phyloP scores from a whole-genome alignment of 805 yeast species.

The Ogataea trehaloabstinens region DNA sequence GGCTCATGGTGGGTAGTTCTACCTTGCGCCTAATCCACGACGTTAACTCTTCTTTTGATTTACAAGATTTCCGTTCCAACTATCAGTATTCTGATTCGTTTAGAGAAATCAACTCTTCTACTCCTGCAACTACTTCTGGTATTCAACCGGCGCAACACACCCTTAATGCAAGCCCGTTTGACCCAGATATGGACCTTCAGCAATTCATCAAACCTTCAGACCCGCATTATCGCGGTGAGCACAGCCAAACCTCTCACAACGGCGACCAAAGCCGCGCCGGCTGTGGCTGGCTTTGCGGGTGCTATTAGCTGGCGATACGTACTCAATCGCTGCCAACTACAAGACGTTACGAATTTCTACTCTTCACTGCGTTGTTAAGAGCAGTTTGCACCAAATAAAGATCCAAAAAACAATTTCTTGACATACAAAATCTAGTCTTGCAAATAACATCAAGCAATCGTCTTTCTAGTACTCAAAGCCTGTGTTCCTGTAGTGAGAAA shows the following conservation, averaged over 20 bases:
- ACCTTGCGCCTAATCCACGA: conserved; percentile 17
- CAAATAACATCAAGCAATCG: neutral
- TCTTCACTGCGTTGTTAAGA: too few relatives aligned
- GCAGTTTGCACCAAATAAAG: too few relatives aligned
- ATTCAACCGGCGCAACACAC: neutral
- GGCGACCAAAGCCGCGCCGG: neutral
- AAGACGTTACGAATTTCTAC: too few relatives aligned
- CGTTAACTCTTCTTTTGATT: conserved; percentile 17
- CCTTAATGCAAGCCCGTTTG: conserved; percentile 14
- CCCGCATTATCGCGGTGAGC: neutral
- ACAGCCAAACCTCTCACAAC: neutral
- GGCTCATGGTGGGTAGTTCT: conserved; percentile 11
- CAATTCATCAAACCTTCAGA: conserved; percentile 7
- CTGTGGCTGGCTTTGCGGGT: conserved; percentile 14
- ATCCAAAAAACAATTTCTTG: conserved; percentile 1
- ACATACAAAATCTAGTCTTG: neutral
- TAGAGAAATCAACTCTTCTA: conserved; percentile 10
- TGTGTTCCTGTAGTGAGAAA: neutral
- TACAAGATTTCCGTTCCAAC: conserved; percentile 10
- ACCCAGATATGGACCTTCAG: conserved; percentile 16
- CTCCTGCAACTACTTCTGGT: conserved; percentile 4
- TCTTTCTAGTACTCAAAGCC: neutral
- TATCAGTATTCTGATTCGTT: conserved; percentile 19
- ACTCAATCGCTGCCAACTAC: neutral
- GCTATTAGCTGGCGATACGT: conserved; percentile 9